Base-by-base conservation (phyloP, 2,329 filamentous ascomycete species). In the Elsinoe perseae region DNA sequence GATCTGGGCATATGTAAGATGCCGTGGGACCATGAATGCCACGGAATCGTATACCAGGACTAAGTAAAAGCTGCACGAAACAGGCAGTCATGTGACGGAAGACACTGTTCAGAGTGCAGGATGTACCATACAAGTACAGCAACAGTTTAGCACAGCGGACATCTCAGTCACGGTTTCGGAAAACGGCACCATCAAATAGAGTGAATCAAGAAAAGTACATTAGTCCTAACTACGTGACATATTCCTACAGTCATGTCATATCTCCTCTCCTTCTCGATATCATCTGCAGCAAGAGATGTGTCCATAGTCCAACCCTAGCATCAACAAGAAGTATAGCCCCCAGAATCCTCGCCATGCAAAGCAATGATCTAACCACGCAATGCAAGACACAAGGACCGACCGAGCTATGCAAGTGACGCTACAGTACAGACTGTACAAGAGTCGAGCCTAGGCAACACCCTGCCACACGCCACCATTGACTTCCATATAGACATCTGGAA, bases 401-500 rank as follows among this genome's bases (percentile, higher is more conserved):
- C n/a, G 32, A 30, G 28, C 48, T 52, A 32, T 16, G 28, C 10
- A 21, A 23, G 36, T 9, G 30, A 52, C 30, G 48, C 12, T 52
- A 32, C 48, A 23, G 40, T 44, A 44, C 40, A 44, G 40, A 12
- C 40, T 14, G 40, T 27, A 44, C 40, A 44, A 44, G 40, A 5
- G 9, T 14, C 4, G 40, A 27, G 20, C 40, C 23, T 44, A 56
- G 12, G 42, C n/a, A 12, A 56, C 30, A 18, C 53, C 53, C 42
- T 56, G 53, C 53, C 53, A 56, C 10, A 56, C 53, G 27, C 42
- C 40, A 14, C 27, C 53, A 23, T 36, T 44, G 38, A 56, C 53
- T 34, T 30, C 53, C 53, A 56, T 48, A 42, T 44, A 56, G 21
- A 56, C 30, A 7, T 56, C 53, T n/a, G 53, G 53, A 8, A 48